These are phyloP conservation scores for Salix suchowensis DNA, from an alignment of 345 rosid genomes.

Conservation along the genomic window DNA sequence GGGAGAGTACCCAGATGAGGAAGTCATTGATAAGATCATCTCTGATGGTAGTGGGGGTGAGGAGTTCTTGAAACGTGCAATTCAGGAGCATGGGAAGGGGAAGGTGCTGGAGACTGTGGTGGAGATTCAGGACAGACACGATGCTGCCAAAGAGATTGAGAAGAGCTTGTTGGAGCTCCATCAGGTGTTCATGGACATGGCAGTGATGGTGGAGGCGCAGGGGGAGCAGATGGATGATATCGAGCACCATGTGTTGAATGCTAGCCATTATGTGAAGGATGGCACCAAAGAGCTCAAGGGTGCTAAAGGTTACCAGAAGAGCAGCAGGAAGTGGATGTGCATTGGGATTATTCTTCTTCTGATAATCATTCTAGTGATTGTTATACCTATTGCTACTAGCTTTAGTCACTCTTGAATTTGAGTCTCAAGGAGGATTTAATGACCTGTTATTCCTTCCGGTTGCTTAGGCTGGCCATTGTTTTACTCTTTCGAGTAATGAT, in stretches of 20 bases:
- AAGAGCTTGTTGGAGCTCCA: constrained; percentile 89
- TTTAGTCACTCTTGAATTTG: constrained; percentile 59
- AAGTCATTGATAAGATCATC: constrained; percentile 77
- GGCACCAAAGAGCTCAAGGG: constrained; percentile 67
- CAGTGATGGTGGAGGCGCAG: constrained; percentile 88
- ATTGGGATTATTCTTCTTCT: constrained; percentile 62
- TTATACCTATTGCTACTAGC: constrained; percentile 70
- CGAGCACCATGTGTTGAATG: constrained; percentile 83
- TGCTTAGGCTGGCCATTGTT: too few species aligned
- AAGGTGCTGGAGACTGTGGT: constrained; percentile 83
- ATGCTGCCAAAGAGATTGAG: constrained; percentile 87
- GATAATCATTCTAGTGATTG: constrained; percentile 56
- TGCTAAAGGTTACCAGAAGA: constrained; percentile 65
- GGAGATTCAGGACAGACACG: constrained; percentile 90
- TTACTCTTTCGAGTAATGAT: too few species aligned
- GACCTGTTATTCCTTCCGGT: constrained; percentile 38
- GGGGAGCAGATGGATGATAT: constrained; percentile 96
- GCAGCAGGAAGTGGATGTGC: constrained; percentile 81
- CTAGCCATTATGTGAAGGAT: constrained; percentile 70
- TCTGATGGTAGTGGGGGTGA: constrained; percentile 65
- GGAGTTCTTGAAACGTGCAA: constrained; percentile 59
- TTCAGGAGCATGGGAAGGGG: constrained; percentile 93
- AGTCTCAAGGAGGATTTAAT: constrained; percentile 29
- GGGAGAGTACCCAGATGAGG: constrained; percentile 87
- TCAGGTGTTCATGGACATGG: constrained; percentile 91